A percentile compares a stretch with the other conserved stretches of the same genome.
phyloP scores from a whole-genome alignment of 257 asterid genomes.

The Petunia axillaris region DNA sequence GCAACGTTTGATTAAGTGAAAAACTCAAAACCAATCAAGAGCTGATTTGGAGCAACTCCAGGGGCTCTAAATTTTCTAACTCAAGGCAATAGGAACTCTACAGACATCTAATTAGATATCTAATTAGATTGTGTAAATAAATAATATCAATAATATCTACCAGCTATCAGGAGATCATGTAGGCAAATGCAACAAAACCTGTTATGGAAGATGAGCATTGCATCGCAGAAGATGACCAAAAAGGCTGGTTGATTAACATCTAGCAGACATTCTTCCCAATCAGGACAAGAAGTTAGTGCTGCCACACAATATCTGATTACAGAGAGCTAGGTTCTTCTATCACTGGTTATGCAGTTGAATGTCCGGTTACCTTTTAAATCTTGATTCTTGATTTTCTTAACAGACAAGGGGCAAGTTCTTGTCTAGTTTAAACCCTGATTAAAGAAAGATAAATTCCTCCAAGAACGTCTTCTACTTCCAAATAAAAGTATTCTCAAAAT shows the following conservation, averaged over 20 bases:
- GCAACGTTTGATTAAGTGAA: not conserved
- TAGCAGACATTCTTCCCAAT: too few species aligned
- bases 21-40: constrained; percentile 17
- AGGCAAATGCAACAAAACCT: constrained; percentile 10
- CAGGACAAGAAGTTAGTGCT: too few species aligned
- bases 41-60: not conserved
- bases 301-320: constrained; percentile 13
- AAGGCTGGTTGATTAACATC: too few species aligned
- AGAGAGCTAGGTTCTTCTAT: constrained; percentile 13
- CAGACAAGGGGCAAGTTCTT: constrained; percentile 7
- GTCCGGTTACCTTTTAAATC: constrained; percentile 1
- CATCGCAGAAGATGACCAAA: not conserved
- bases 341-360: constrained; percentile 1
- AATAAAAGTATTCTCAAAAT: too few species aligned
- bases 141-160: not conserved
- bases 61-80: not conserved
- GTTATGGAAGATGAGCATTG: not conserved
- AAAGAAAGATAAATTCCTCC: too few species aligned
- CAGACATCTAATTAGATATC: constrained; percentile 10
- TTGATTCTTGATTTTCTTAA: constrained; percentile 20
- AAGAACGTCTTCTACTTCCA: too few species aligned
- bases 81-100: not conserved
- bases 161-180: constrained; percentile 5
- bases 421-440: too few species aligned
- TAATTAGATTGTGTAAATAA: not conserved